These are phyloP conservation scores for Nothopassalora personata DNA, from an alignment of 2,329 filamentous ascomycete species.

Conservation along the genomic window DNA sequence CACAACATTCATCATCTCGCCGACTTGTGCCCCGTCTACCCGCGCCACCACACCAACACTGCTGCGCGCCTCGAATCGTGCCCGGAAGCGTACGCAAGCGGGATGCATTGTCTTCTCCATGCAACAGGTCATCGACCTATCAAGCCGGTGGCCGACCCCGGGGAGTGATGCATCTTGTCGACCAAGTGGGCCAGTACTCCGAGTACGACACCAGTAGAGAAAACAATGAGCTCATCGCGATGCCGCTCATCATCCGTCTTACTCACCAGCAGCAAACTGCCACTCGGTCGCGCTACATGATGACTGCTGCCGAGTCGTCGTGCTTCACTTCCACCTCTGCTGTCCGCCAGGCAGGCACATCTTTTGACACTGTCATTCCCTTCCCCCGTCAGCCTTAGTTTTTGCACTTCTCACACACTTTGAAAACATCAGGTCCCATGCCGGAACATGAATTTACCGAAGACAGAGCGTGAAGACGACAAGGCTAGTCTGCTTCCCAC, in stretches of 20 bases:
- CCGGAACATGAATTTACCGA: slow-evolving; percentile 18
- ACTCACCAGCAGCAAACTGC: not conserved
- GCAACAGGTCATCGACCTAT: not conserved
- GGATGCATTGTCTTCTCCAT: not conserved
- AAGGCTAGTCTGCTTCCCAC: slow-evolving; percentile 4
- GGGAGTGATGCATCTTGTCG: not conserved
- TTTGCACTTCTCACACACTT: not conserved
- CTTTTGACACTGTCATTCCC: not conserved
- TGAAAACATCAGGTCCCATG: slow-evolving; percentile 1
- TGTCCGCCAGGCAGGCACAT: not conserved
- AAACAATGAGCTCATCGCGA: not conserved
- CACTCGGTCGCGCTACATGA: not conserved
- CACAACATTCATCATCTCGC: too few species aligned
- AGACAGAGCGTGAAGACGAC: slow-evolving; percentile 12
- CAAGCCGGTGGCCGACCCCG: not conserved
- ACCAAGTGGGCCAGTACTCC: slow-evolving; percentile 1
- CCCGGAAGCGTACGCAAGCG: not conserved
- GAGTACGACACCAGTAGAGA: not conserved
- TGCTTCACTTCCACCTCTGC: not conserved
- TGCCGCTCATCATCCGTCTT: not conserved
- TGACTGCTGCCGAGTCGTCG: not conserved
- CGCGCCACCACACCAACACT: not conserved
- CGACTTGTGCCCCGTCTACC: too few species aligned
- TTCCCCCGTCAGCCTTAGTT: not conserved
- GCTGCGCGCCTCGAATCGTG: not conserved